Evolutionary conservation across 495 filamentous ascomycete species (phyloP), one percentile per base, ranked within the genome.

Genomic region (Penicillium mononematosum): DNA sequence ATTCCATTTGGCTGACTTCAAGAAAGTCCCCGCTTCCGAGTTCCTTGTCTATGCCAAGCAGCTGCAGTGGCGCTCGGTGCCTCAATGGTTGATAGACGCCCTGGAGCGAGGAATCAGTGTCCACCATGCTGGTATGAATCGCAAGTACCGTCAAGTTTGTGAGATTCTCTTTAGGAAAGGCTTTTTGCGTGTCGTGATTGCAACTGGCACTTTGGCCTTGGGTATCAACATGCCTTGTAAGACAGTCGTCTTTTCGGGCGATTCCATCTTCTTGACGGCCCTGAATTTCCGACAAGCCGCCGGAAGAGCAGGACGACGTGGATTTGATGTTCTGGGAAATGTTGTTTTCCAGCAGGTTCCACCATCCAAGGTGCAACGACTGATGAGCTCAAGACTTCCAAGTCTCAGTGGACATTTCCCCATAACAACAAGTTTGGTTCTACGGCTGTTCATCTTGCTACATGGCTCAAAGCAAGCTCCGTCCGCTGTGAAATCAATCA

Each of bases 151-250:
- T 45, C 85, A 91, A 59, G 70, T 81, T 55, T 80, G 69, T 60
- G 60, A 71, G 53, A 73, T 69, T 0, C 72, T 91, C 0, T 92
- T 92, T 69, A 80, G 89, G 12, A 88, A 83, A 63, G 87, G 89
- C 1, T 91, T 75, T 58, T 72, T 91, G 10, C 76, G 84, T 5
- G 84, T 89, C n/a, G 82, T 91, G 10, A 80, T 92, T 44, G 88
- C 89, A 0, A 92, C 88, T 11, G 89, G 89, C 0, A 91, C 88
- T 0, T 75, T 92, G 12, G 83, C 83, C 34, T 72, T 92, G 22
- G 89, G 89, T 68, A 89, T 92, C 71, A 92, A 92, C 57, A 92
- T 91, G 89, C 89, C 89, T 20, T 91, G 88, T 63, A 88, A 88
- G 61, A 92, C 89, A 1, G 87, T 91, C 9, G 82, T 91, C 5